Conservation (phyloP, 148 eudicot species). For the Chenopodium quinoa region DNA sequence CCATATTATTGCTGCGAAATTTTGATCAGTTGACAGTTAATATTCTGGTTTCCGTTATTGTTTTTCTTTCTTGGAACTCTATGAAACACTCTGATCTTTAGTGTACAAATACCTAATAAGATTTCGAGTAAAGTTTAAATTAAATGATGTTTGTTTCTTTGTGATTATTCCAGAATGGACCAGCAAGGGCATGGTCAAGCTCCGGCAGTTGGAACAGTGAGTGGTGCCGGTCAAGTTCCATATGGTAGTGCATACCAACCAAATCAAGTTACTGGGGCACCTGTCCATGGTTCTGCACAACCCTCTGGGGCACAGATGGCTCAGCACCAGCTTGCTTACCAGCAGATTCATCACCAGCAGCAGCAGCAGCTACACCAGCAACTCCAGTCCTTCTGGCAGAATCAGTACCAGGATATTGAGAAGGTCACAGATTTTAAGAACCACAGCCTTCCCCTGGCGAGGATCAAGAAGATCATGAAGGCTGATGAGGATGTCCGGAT, state of each 20-base stretch:
- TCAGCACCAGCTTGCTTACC: slow-evolving; percentile 69
- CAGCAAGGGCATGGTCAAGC: slow-evolving; percentile 64
- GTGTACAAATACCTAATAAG: background rate
- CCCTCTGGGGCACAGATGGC: slow-evolving; percentile 49
- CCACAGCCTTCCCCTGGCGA: slow-evolving; percentile 72
- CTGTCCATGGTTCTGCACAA: slow-evolving; percentile 34
- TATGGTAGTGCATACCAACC: slow-evolving; percentile 51
- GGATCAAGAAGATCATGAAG: slow-evolving; percentile 84
- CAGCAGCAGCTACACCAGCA: slow-evolving; percentile 70
- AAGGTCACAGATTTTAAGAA: slow-evolving; percentile 72
- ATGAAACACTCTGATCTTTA: background rate
- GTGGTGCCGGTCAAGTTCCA: slow-evolving; percentile 46
- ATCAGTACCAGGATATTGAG: slow-evolving; percentile 63
- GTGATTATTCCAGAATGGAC: slow-evolving; percentile 46
- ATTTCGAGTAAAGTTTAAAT: background rate
- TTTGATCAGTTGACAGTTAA: background rate
- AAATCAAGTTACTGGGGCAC: slow-evolving; percentile 51
- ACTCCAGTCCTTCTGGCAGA: slow-evolving; percentile 67
- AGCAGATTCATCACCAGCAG: slow-evolving; percentile 74
- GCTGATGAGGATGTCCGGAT: slow-evolving; percentile 83
- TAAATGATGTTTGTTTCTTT: background rate
- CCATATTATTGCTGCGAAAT: background rate
- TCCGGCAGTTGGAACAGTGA: slow-evolving; percentile 41
- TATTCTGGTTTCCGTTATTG: background rate
- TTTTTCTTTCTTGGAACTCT: background rate